These are phyloP conservation scores for Vitis hybrid DNA, from an alignment of 177 flowering plant genomes.

Conservation along the genomic window DNA sequence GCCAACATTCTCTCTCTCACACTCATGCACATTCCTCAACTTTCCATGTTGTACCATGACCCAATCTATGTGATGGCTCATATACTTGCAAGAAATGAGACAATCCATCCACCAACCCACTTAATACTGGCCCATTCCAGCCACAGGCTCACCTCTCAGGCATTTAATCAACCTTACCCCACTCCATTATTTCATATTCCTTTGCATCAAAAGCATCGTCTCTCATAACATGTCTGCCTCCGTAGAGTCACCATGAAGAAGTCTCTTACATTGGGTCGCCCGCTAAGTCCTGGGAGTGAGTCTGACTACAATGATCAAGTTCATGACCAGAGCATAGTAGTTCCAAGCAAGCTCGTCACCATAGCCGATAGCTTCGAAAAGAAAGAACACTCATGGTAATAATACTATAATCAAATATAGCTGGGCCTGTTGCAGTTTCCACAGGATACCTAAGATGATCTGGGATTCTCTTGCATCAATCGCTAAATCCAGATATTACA, in stretches of 20 bases:
- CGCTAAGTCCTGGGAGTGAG: slow-evolving; percentile 18
- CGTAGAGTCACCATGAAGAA: slow-evolving; percentile 28
- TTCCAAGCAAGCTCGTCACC: slow-evolving; percentile 27
- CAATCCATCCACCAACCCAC: slow-evolving; percentile 26
- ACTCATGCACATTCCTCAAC: neutral
- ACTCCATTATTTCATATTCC: slow-evolving; percentile 3
- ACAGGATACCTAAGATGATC: too few species aligned
- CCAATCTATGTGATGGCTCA: slow-evolving; percentile 1
- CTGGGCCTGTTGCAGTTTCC: neutral
- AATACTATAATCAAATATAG: neutral
- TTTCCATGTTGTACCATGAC: neutral
- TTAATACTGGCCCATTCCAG: slow-evolving; percentile 10
- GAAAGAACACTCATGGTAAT: slow-evolving; percentile 66
- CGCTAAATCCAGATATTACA: neutral
- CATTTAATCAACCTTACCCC: slow-evolving; percentile 36
- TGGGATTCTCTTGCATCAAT: neutral
- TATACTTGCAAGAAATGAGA: slow-evolving; percentile 17
- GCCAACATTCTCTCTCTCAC: slow-evolving; percentile 10
- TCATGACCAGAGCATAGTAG: slow-evolving; percentile 29
- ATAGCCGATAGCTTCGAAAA: slow-evolving; percentile 38
- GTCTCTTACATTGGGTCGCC: slow-evolving; percentile 8
- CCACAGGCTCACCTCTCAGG: slow-evolving; percentile 56
- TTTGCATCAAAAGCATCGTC: neutral
- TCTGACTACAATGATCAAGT: slow-evolving; percentile 19
- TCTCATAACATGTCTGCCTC: neutral